Evolutionary conservation across 2,329 filamentous ascomycete species (phyloP).

Genomic region (Fusarium decemcellulare): DNA sequence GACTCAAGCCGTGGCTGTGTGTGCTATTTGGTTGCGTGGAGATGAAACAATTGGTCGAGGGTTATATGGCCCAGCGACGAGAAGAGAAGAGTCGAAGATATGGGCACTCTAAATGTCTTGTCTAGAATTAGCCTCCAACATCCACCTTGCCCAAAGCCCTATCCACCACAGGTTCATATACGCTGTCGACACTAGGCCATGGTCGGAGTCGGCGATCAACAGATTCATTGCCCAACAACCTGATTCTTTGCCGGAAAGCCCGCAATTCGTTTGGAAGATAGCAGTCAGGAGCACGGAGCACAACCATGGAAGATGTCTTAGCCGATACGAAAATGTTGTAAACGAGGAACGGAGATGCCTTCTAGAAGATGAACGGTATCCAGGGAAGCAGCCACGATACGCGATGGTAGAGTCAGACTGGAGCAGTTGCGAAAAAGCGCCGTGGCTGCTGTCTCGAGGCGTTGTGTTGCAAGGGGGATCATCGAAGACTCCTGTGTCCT

Average conservation of each 20-base stretch:
- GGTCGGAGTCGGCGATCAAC: constrained; percentile 27
- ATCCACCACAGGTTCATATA: constrained; percentile 34
- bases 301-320: constrained; percentile 27
- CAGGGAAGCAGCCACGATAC: constrained; percentile 22
- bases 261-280: constrained; percentile 15
- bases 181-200: neutral
- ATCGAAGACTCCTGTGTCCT: constrained; percentile 3
- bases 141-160: constrained; percentile 13
- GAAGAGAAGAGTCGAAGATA: neutral
- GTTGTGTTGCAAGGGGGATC: constrained; percentile 38
- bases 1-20: constrained; percentile 36
- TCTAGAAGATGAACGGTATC: constrained; percentile 30
- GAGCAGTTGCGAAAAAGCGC: constrained; percentile 4
- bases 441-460: constrained; percentile 16
- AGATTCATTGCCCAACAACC: constrained; percentile 15
- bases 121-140: constrained; percentile 17
- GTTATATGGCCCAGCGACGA: constrained; percentile 3
- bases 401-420: constrained; percentile 24
- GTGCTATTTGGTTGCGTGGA: neutral
- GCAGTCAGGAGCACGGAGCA: constrained; percentile 6
- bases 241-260: constrained; percentile 19
- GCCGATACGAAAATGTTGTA: constrained; percentile 2
- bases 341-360: constrained; percentile 35
- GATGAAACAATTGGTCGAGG: neutral
- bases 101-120: constrained; percentile 6